Base-by-base conservation (phyloP, 192 early-diverging fungal genomes). In the Powellomyces hirtus region DNA sequence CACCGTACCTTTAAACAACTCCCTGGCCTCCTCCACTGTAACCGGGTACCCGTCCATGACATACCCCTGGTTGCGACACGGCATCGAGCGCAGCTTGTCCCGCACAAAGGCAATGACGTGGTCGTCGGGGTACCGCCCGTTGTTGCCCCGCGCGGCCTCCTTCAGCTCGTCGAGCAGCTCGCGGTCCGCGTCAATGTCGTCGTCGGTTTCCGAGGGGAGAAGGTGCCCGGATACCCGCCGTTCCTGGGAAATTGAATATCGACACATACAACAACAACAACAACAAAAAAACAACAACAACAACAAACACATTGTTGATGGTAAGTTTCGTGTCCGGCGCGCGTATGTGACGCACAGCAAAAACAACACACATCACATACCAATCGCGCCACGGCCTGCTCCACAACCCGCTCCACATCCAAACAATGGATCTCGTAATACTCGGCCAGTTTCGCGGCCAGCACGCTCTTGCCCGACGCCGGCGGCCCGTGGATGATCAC, bases 1-100 rank as follows among this genome's bases (percentile, higher is more conserved):
- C n/a, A n/a, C 31, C 68, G 37, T 57, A 86, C 84, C 57, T 68
- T 73, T 74, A 50, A 82, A 86, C 20, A 87, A 38, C 62, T 75
- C 71, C 16, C 40, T 44, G 2, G 80, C 84, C 62, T 84, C 80
- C 8, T 84, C 79, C 36, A 77, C 40, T 0, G 65, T 74, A 16
- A 40, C 60, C n/a, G 86, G 86, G 59, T 57, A 87, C 31, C 80
- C 84, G 55, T 87, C 86, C 3, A 87, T 49, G 16, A 87, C 74
- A 59, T 86, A 87, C 7, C 86, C 86, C 58, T 87, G 86, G 59
- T 87, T 87, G 10, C 78, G 42, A 60, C 81, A 87, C 4, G 84
- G 84, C 86, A 84, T 86, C n/a, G 78, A 81, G 13, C 72, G 62
- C 55, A 87, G 64, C 69, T 81, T 81, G 18, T 86, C 86, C 44